Percentiles rank a stretch among this genome's conserved stretches.
These are phyloP conservation scores for Colletotrichum camelliae DNA, from an alignment of 2,329 filamentous ascomycete species.

Conservation along the genomic window DNA sequence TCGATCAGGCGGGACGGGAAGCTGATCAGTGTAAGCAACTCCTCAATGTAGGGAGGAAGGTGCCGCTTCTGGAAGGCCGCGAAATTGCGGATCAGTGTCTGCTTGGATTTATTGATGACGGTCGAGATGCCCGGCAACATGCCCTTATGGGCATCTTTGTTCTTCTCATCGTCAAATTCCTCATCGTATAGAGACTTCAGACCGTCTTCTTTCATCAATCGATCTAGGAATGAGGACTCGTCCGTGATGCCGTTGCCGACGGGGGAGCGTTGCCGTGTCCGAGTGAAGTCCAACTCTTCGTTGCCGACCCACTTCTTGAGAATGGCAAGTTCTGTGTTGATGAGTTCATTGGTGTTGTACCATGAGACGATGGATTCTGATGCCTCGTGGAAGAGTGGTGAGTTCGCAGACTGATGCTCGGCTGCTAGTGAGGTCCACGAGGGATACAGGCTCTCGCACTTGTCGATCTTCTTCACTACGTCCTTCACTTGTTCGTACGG, in stretches of 20 bases:
- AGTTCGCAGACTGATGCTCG: conserved; percentile 79
- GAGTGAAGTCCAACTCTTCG: conserved; percentile 88
- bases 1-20: conserved; percentile 96
- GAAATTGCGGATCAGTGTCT: conserved; percentile 86
- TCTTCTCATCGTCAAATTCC: conserved; percentile 34
- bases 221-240: conserved; percentile 91
- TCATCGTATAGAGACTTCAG: conserved; percentile 90
- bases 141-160: conserved; percentile 60
- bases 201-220: conserved; percentile 94
- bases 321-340: conserved; percentile 92
- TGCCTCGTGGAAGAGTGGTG: conserved; percentile 78
- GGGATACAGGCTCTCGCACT: conserved; percentile 84
- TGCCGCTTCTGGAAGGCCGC: conserved; percentile 86
- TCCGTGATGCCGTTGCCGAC: conserved; percentile 79
- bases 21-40: conserved; percentile 93
- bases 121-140: conserved; percentile 84
- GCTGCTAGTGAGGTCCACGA: conserved; percentile 76
- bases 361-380: conserved; percentile 91
- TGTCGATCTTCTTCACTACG: conserved; percentile 88
- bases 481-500: conserved; percentile 89
- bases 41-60: conserved; percentile 94
- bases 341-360: conserved; percentile 96
- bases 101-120: conserved; percentile 93
- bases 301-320: conserved; percentile 97
- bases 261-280: conserved; percentile 72